phyloP scores from a whole-genome alignment of 2,329 filamentous ascomycete species.

The Aspergillus eucalypticola region DNA sequence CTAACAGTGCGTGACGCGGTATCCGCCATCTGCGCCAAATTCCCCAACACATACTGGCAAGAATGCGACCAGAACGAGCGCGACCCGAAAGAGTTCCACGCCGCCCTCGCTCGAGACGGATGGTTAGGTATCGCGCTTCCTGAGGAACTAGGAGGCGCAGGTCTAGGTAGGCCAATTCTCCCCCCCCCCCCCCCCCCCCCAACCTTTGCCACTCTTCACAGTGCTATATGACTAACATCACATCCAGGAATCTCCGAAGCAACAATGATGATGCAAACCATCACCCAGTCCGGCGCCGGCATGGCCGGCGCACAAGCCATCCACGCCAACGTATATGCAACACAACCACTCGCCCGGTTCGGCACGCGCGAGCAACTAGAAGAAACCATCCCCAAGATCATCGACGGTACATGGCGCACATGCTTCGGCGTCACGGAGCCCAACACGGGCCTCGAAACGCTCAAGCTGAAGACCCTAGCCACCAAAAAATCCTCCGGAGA shows the following conservation, averaged over 20 bases:
- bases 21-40: constrained; percentile 66
- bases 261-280: constrained; percentile 84
- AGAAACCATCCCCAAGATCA: constrained; percentile 67
- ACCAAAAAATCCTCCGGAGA: constrained; percentile 53
- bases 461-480: constrained; percentile 68
- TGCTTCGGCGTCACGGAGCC: constrained; percentile 89
- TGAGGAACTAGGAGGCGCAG: constrained; percentile 71
- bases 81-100: constrained; percentile 75
- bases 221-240: not conserved
- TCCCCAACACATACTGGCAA: constrained; percentile 74
- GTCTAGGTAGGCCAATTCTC: constrained; percentile 53
- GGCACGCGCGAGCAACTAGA: constrained; percentile 65
- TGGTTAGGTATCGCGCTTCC: constrained; percentile 82
- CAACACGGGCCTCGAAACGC: constrained; percentile 75
- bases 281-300: constrained; percentile 71
- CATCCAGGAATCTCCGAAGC: constrained; percentile 67
- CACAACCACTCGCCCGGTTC: constrained; percentile 72
- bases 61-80: constrained; percentile 68
- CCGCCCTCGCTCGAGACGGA: constrained; percentile 70
- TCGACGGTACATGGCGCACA: constrained; percentile 68
- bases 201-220: not conserved
- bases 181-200: too few species aligned
- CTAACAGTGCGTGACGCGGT: constrained; percentile 71
- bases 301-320: constrained; percentile 67
- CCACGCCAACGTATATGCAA: constrained; percentile 59